phyloP scores from a whole-genome alignment of 306 rosid species.

The Malus domestica region DNA sequence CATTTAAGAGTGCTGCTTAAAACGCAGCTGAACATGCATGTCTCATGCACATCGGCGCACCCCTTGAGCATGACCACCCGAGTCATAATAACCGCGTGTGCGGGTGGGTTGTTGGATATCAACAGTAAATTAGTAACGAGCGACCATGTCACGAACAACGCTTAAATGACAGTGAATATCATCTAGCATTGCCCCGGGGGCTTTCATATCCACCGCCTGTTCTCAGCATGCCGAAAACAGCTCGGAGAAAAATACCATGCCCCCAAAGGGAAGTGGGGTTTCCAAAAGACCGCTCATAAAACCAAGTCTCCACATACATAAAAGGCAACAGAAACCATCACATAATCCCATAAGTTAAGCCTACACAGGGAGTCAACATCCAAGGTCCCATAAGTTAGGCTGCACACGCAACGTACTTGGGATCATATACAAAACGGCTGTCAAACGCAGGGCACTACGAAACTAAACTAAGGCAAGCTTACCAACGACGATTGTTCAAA shows the following conservation, averaged over 20 bases:
- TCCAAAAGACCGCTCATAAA: neutral
- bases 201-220: neutral
- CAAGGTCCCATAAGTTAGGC: neutral
- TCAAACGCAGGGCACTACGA: neutral
- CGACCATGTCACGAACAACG: no score
- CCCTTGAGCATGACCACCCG: no score
- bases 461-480: neutral
- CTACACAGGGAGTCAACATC: neutral
- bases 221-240: no score
- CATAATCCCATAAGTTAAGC: neutral
- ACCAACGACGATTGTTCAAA: neutral
- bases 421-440: neutral
- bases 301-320: neutral
- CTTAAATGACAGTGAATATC: no score
- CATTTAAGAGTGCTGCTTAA: neutral
- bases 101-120: no score
- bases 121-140: no score
- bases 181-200: no score
- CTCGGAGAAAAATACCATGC: no score
- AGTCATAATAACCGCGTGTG: no score
- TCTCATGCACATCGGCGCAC: neutral
- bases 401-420: neutral
- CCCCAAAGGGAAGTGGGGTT: no score
- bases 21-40: neutral
- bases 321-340: neutral